Evolutionary conservation across 2,329 filamentous ascomycete species (phyloP).

Genomic region (Berkeleyomyces rouxiae): DNA sequence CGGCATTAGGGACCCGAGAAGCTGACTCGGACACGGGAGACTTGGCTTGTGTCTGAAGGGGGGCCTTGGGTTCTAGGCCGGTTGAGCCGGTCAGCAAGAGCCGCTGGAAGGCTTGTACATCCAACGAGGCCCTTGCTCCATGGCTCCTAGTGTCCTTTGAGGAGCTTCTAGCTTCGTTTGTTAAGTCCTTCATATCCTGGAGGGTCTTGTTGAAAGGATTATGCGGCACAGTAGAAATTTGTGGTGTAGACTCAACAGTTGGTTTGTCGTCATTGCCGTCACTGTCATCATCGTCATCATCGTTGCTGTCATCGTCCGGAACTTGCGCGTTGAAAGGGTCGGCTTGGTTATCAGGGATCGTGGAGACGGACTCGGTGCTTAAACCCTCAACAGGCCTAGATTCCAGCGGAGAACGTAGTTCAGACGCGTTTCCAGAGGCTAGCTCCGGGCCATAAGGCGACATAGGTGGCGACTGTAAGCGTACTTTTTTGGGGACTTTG

Average conservation of each 20-base stretch:
- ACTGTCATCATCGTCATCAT: neutral
- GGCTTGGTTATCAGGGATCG: neutral
- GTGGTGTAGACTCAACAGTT: neutral
- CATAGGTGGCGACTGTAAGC: slow-evolving; percentile 47
- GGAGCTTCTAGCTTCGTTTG: slow-evolving; percentile 2
- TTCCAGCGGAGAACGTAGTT: neutral
- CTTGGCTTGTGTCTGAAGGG: neutral
- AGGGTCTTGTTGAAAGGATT: slow-evolving; percentile 39
- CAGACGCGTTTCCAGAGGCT: neutral
- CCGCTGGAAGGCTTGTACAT: slow-evolving; percentile 64
- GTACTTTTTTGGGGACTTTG: slow-evolving; percentile 50
- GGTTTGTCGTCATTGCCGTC: neutral
- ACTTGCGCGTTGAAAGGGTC: neutral
- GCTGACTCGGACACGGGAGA: neutral
- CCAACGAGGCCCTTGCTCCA: slow-evolving; percentile 19
- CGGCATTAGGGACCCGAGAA: neutral
- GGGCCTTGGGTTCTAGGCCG: slow-evolving; percentile 19
- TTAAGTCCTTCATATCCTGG: slow-evolving; percentile 28
- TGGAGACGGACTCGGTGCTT: neutral
- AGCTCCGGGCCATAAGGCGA: slow-evolving; percentile 24
- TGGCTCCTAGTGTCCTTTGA: neutral
- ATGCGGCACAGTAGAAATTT: slow-evolving; percentile 15
- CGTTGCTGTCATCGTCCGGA: neutral
- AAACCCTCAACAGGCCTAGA: neutral
- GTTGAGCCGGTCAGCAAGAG: slow-evolving; percentile 58